Conservation (phyloP, 1,284 basidiomycete genomes). For the Austroboletus rostrupii region DNA sequence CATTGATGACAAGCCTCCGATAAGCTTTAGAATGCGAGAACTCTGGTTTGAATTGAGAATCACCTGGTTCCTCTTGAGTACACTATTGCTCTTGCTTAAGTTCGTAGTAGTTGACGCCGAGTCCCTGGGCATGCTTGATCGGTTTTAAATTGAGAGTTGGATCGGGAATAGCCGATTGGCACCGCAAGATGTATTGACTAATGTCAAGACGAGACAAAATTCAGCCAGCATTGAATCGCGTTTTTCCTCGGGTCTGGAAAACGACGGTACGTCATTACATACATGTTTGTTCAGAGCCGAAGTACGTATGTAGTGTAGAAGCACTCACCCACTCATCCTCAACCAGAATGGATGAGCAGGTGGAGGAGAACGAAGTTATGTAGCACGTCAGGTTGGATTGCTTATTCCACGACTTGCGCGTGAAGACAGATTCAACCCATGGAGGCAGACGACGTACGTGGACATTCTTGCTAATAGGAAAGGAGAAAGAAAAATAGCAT, state of each 20-base stretch:
- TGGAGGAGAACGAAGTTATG: no score
- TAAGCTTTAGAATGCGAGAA: conserved; percentile 2
- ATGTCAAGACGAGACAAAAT: background rate
- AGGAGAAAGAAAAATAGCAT: conserved; percentile 23
- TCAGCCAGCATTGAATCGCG: background rate
- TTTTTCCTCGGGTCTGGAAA: no score
- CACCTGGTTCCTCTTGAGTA: conserved; percentile 60
- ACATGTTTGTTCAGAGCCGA: no score
- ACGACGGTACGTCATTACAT: no score
- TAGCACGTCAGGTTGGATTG: no score
- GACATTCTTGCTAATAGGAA: conserved; percentile 17
- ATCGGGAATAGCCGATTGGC: background rate
- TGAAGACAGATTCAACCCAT: background rate
- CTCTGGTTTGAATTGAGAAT: background rate
- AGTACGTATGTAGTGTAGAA: no score
- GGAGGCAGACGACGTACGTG: conserved; percentile 7
- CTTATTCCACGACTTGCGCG: no score
- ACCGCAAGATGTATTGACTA: background rate
- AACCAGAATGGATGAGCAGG: no score
- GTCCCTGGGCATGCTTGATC: conserved; percentile 21
- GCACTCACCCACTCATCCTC: no score
- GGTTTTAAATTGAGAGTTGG: background rate
- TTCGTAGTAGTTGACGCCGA: conserved; percentile 3
- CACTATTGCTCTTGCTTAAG: conserved; percentile 15
- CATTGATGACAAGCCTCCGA: conserved; percentile 46